Base-by-base conservation (phyloP, 768 basidiomycete species). In the Mycena rosella region DNA sequence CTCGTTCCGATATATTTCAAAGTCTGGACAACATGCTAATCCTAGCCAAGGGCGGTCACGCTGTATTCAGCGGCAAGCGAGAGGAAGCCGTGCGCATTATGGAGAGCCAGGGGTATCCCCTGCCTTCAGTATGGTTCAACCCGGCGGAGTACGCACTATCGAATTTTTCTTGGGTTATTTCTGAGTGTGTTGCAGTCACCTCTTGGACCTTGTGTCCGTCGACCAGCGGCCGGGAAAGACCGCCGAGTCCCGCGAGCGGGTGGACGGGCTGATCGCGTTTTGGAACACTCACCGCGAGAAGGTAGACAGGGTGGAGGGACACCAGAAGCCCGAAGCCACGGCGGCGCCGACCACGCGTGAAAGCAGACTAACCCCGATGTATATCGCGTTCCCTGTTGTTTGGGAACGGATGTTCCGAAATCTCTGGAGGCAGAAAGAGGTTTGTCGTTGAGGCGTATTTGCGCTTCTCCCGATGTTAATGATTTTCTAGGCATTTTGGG, bases 371-470 rank as follows among this genome's bases (percentile, higher is more conserved):
- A 80, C 80, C 17, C 73, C 76, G 18, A 78, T 80, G 54, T 66
- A 73, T 27, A 74, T 79, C 34, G 80, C 81, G 15, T 67, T 81
- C 17, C 81, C 82, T 10, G 78, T 82, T 18, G 75, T 83, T 6
- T 67, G 80, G 26, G 77, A 78, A 56, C 74, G 82, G 18, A 79
- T 79, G 63, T 78, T 78, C 47, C 74, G 76, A 51, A 82, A 81
- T 68, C 73, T 81, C n/a, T 80, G 78, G 75, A 65, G 81, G n/a
- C 77, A 79, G 70, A 76, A 76, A 53, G 81, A 83, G 52, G 65
- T 61, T n/a, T n/a, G 27, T 36, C 11, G 34, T 40, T 38, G 27
- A n/a, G n/a, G 30, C 45, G 14, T 18, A 9, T 42, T 53, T 24
- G n/a, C 26, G 34, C 20, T 51, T 27, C 13, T 29, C 36, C 30